Percentiles rank a stretch among this genome's conserved stretches.
These are phyloP conservation scores for Tremellales sp. DNA, from an alignment of 1,284 basidiomycete genomes.

Conservation along the genomic window DNA sequence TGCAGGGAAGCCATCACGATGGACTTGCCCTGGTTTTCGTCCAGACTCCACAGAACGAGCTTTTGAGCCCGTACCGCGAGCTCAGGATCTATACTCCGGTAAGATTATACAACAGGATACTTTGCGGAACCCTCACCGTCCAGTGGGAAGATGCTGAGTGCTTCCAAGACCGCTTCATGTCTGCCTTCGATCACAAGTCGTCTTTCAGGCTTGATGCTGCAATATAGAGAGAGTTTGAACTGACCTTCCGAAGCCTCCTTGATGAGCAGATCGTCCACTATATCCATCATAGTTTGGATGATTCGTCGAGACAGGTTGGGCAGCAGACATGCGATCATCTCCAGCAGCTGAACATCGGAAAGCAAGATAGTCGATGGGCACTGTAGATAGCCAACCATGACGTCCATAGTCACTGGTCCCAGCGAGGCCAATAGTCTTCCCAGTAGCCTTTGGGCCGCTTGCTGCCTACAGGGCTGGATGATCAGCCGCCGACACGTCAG, in stretches of 20 bases:
- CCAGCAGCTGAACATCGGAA: conserved; percentile 25
- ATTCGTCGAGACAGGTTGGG: conserved; percentile 26
- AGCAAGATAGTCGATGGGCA: conserved; percentile 22
- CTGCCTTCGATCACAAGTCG: conserved; percentile 3
- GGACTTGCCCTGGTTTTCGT: conserved; percentile 24
- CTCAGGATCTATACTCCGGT: conserved; percentile 5
- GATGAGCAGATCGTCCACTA: conserved; percentile 25
- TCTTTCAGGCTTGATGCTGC: background rate
- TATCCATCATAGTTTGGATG: conserved; percentile 24
- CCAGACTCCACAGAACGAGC: conserved; percentile 31
- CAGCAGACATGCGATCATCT: conserved; percentile 29
- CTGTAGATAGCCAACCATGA: conserved; percentile 32
- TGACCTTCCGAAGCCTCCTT: background rate
- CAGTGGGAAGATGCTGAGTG: conserved; percentile 32
- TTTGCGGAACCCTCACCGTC: conserved; percentile 19
- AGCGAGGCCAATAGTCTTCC: conserved; percentile 23
- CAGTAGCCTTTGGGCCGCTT: conserved; percentile 25
- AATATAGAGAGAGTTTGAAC: background rate
- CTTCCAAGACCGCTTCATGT: conserved; percentile 23
- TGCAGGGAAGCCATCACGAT: conserved; percentile 31
- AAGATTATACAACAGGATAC: conserved; percentile 10
- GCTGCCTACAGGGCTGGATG: conserved; percentile 10
- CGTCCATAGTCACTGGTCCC: conserved; percentile 28
- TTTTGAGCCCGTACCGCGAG: conserved; percentile 24
- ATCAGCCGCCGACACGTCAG: background rate